A percentile compares a stretch with the other conserved stretches of the same genome.
Conservation (phyloP, 2,329 filamentous ascomycete genomes). For the Sphaerostilbella broomeana region DNA sequence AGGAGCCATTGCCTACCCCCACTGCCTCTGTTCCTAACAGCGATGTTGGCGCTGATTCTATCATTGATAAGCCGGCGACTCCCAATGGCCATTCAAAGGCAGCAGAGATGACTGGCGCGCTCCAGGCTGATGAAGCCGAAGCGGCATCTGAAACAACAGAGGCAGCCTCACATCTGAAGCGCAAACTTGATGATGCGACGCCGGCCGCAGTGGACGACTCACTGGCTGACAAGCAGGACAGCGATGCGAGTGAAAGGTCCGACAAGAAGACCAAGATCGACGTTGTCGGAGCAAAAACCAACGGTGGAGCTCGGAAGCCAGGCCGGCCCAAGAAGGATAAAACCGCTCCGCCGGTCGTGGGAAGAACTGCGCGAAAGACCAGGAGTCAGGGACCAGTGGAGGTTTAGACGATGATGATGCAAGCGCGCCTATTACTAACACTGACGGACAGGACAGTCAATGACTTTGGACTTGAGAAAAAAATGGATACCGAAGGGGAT, state of each 20-base stretch:
- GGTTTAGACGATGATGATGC: conserved; percentile 13
- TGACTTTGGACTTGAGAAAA: too few species aligned
- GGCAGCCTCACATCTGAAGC: conserved; percentile 26
- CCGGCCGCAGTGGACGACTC: conserved; percentile 17
- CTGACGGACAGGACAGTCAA: too few species aligned
- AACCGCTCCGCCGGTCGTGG: conserved; percentile 26
- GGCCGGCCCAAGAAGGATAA: conserved; percentile 31
- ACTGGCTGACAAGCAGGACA: conserved; percentile 18
- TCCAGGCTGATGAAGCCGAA: conserved; percentile 5
- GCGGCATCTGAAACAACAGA: conserved; percentile 7
- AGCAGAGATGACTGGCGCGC: conserved; percentile 16
- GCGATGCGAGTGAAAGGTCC: conserved; percentile 23
- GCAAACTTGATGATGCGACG: conserved; percentile 32
- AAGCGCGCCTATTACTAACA: too few species aligned
- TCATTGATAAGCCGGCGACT: conserved; percentile 10
- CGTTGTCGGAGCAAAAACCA: conserved; percentile 20
- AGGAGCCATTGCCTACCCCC: conserved; percentile 19
- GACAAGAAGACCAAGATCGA: conserved; percentile 38
- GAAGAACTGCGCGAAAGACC: conserved; percentile 36
- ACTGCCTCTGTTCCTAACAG: conserved; percentile 18
- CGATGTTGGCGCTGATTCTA: conserved; percentile 12
- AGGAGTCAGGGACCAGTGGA: conserved; percentile 36
- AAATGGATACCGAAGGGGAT: too few species aligned
- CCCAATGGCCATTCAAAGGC: conserved; percentile 10
- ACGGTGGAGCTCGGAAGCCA: conserved; percentile 19